phyloP scores from a whole-genome alignment of 179 eudicot species.

The Vitellaria paradoxa region DNA sequence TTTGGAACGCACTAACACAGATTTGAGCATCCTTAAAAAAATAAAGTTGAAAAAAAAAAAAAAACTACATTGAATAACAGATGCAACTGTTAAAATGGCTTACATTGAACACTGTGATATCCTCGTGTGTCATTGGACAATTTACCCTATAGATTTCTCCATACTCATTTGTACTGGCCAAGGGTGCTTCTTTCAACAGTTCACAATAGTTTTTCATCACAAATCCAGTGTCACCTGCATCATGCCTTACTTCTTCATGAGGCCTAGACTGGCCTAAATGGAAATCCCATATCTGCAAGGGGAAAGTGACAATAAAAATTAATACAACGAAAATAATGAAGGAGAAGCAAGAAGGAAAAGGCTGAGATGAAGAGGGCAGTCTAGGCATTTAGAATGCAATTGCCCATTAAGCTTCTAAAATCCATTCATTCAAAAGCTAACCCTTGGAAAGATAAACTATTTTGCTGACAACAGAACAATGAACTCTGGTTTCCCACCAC shows the following conservation, averaged over 20 bases:
- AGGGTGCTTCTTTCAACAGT: slow-evolving; percentile 46
- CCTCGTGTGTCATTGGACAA: slow-evolving; percentile 34
- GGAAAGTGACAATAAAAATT: neutral
- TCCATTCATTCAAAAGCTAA: too few species aligned
- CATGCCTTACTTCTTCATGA: slow-evolving; percentile 41
- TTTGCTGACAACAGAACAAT: neutral
- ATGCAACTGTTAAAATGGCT: too few species aligned
- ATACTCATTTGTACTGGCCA: slow-evolving; percentile 35
- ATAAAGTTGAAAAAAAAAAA: neutral
- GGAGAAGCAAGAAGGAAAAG: neutral
- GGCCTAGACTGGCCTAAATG: slow-evolving; percentile 62
- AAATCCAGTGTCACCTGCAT: slow-evolving; percentile 37
- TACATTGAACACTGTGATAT: slow-evolving; percentile 17
- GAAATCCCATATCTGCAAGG: slow-evolving; percentile 94
- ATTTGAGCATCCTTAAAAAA: slow-evolving; percentile 3
- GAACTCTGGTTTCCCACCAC: neutral
- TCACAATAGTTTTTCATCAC: slow-evolving; percentile 45
- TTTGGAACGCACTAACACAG: neutral
- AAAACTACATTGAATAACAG: slow-evolving; percentile 40
- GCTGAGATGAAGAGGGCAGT: neutral
- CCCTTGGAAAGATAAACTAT: neutral
- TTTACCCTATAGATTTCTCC: slow-evolving; percentile 46
- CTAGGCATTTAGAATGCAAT: neutral
- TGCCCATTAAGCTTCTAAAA: neutral
- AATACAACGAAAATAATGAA: neutral